phyloP scores from a whole-genome alignment of 129 eudicot species.

The Helichrysum umbraculigerum region DNA sequence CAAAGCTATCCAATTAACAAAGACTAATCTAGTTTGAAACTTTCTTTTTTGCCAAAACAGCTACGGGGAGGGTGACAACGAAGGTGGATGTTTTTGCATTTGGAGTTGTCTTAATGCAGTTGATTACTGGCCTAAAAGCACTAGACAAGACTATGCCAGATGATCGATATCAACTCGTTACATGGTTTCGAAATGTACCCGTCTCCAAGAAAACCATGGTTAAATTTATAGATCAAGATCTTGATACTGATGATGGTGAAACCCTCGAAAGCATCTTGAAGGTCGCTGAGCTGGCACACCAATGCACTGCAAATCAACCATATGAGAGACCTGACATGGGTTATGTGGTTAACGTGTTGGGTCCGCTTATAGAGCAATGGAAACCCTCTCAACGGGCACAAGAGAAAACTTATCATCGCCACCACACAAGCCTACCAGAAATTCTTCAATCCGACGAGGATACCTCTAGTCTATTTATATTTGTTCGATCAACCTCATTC shows the following conservation, averaged over 20 bases:
- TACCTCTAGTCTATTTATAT: constrained; percentile 45
- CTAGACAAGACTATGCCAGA: constrained; percentile 34
- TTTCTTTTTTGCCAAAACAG: constrained; percentile 17
- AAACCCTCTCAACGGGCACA: constrained; percentile 35
- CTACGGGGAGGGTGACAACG: constrained; percentile 47
- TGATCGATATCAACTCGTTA: constrained; percentile 33
- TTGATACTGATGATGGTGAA: constrained; percentile 39
- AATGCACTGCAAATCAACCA: constrained; percentile 43
- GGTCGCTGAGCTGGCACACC: constrained; percentile 53
- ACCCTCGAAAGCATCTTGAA: constrained; percentile 37
- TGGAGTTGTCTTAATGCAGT: constrained; percentile 50
- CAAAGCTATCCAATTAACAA: too few relatives aligned
- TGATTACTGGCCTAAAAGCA: constrained; percentile 44
- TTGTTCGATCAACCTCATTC: constrained; percentile 44
- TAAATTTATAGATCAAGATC: constrained; percentile 26
- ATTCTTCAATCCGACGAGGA: constrained; percentile 65
- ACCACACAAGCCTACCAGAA: constrained; percentile 58
- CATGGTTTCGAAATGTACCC: constrained; percentile 42
- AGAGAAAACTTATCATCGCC: constrained; percentile 49
- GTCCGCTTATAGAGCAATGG: constrained; percentile 44
- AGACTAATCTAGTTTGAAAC: too few relatives aligned
- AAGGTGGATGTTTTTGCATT: constrained; percentile 50
- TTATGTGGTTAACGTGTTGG: constrained; percentile 33
- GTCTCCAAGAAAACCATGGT: constrained; percentile 33
- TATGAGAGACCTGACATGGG: constrained; percentile 49